These are phyloP conservation scores for Abrus precatorius DNA, from an alignment of 306 rosid genomes.

Conservation along the genomic window DNA sequence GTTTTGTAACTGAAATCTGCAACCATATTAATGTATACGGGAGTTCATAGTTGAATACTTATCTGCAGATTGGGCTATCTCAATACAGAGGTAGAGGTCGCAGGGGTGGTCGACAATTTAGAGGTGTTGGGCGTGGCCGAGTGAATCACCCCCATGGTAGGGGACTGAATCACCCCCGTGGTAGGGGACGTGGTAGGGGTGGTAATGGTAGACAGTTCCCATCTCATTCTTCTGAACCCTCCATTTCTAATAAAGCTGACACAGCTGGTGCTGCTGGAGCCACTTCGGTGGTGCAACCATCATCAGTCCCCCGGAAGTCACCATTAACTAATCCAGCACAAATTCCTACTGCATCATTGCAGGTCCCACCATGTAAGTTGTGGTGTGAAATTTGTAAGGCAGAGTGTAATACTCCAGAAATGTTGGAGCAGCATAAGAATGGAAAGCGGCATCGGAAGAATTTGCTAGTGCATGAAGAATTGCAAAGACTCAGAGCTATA, in stretches of 20 bases:
- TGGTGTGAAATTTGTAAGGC: conserved; percentile 86
- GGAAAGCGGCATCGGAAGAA: conserved; percentile 80
- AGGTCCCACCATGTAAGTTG: conserved; percentile 55
- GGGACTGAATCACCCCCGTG: conserved; percentile 43
- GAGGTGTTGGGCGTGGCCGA: conserved; percentile 60
- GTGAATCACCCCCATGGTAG: conserved; percentile 31
- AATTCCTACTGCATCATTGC: conserved; percentile 60
- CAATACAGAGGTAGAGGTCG: conserved; percentile 71
- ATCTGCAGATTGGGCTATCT: conserved; percentile 65
- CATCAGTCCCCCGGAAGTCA: conserved; percentile 50
- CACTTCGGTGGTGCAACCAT: conserved; percentile 52
- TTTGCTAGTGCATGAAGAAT: conserved; percentile 65
- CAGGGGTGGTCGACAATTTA: conserved; percentile 67
- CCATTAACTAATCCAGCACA: conserved; percentile 48
- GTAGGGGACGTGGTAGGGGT: conserved; percentile 64
- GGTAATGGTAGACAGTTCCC: conserved; percentile 59
- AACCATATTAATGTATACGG: conserved; percentile 42
- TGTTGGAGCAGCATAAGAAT: conserved; percentile 76
- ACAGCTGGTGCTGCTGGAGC: conserved; percentile 53
- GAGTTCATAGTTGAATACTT: conserved; percentile 58
- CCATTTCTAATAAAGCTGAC: conserved; percentile 49
- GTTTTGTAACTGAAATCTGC: conserved; percentile 6
- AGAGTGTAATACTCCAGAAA: conserved; percentile 74
- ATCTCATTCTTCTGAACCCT: conserved; percentile 55
- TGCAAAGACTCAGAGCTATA: conserved; percentile 67